phyloP scores from a whole-genome alignment of 2,329 filamentous ascomycete species.

The Amphichorda felina region DNA sequence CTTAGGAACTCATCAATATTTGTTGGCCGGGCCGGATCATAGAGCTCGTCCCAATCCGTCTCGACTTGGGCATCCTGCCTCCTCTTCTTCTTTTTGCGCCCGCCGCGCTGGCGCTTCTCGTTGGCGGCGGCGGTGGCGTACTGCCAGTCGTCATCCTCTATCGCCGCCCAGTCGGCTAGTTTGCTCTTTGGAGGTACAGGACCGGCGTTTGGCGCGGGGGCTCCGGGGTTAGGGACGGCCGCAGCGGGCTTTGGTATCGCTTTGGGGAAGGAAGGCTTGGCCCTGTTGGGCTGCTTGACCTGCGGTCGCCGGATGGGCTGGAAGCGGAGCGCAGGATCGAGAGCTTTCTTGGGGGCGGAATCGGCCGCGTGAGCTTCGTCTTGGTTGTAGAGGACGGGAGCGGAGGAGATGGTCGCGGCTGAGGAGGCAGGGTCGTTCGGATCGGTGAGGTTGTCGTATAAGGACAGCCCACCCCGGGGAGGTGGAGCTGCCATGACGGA shows the following conservation, averaged over 20 bases:
- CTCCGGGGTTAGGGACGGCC: slow-evolving; percentile 12
- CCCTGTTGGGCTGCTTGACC: slow-evolving; percentile 39
- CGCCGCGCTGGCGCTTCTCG: slow-evolving; percentile 63
- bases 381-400: slow-evolving; percentile 60
- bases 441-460: slow-evolving; percentile 78
- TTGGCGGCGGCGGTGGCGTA: slow-evolving; percentile 43
- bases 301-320: slow-evolving; percentile 76
- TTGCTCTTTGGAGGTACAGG: slow-evolving; percentile 43
- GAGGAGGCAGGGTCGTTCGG: slow-evolving; percentile 32
- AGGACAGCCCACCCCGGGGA: slow-evolving; percentile 45
- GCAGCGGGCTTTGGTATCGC: slow-evolving; percentile 15
- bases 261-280: slow-evolving; percentile 48
- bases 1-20: slow-evolving; percentile 75
- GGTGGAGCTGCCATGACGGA: slow-evolving; percentile 9
- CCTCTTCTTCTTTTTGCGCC: slow-evolving; percentile 66
- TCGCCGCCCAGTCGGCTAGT: slow-evolving; percentile 69
- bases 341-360: slow-evolving; percentile 43
- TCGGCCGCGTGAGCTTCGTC: slow-evolving; percentile 28
- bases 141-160: slow-evolving; percentile 70
- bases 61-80: slow-evolving; percentile 44
- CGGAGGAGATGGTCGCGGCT: slow-evolving; percentile 61
- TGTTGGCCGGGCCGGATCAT: slow-evolving; percentile 73
- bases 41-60: slow-evolving; percentile 86
- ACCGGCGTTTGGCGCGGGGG: slow-evolving; percentile 20
- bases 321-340: slow-evolving; percentile 60